Evolutionary conservation across 805 yeast genomes (phyloP), one percentile per base, ranked within the genome.

Genomic region (Lipomyces orientalis): DNA sequence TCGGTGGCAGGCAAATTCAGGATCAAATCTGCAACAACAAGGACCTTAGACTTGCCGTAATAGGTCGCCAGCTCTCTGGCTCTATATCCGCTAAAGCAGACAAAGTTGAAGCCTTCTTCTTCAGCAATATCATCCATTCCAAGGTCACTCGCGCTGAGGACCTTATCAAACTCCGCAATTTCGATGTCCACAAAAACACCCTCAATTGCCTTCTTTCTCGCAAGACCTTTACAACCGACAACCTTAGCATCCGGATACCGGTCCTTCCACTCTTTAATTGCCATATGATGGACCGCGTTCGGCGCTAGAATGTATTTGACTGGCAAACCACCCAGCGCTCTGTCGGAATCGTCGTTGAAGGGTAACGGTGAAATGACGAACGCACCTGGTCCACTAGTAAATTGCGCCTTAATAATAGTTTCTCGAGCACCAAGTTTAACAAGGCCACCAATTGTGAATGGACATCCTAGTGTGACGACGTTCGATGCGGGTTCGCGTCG

Each of bases 201-300:
- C 31, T 61, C 69, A 4, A 54, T 31, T 14, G 59, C 34, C 59
- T 61, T 29, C 76, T 67, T 68, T 37, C 56, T 58, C 14, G 61
- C 61, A 43, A 75, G 66, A 12, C 63, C 80, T 51, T 82, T 86
- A 78, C 85, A 82, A 5, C 88, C 90, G 67, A 88, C 81, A 34
- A 88, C 76, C 72, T 84, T 82, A 60, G 86, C 76, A 1, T 79
- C 73, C 2, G 91, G 90, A 74, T 79, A 82, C 63, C 78, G 76
- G 22, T 80, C 79, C 74, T 85, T 83, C 77, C 88, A 84, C 14
- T 84, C 82, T 33, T 76, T 74, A 12, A 88, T 85, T 2, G 89
- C 90, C 85, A 88, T 78, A 0, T 90, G 86, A 74, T 89, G 93
- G 70, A 87, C 90, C 39, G 70, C 73, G 73, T 89, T 90, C 1